Percentiles rank a stretch among this genome's conserved stretches.
Conservation (phyloP, 305 asterid species). For the Fraxinus nigra region DNA sequence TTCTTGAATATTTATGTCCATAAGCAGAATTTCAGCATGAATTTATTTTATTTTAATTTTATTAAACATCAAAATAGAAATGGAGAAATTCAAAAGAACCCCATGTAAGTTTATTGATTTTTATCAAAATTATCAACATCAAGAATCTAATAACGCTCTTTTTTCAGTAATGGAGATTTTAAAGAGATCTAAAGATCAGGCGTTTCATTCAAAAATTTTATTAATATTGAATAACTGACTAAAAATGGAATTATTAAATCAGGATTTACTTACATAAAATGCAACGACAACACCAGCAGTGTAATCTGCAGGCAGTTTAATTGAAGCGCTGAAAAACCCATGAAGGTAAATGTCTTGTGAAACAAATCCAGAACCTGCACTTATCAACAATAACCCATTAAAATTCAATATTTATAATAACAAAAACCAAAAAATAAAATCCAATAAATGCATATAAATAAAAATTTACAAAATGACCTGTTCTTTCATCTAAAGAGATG, state of each 20-base stretch:
- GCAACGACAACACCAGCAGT: constrained; percentile 96
- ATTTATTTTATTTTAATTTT: not conserved
- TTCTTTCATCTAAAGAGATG: constrained; percentile 67
- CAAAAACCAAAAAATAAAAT: not conserved
- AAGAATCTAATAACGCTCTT: not conserved
- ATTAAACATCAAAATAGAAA: not conserved
- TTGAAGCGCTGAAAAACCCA: constrained; percentile 82
- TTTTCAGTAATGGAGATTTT: not conserved
- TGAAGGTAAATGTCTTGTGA: constrained; percentile 79
- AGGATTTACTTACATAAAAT: constrained; percentile 63
- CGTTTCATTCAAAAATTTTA: not conserved
- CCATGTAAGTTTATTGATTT: not conserved
- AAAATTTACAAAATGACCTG: constrained; percentile 37
- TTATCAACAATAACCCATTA: not conserved
- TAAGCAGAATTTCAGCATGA: not conserved
- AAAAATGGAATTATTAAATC: not conserved
- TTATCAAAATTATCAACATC: not conserved
- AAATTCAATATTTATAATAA: constrained; percentile 21
- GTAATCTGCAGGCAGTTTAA: constrained; percentile 84
- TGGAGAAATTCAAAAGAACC: not conserved
- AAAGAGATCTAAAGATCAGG: not conserved
- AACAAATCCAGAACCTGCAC: constrained; percentile 81
- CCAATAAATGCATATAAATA: not conserved
- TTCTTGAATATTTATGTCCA: not conserved
- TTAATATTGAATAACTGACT: not conserved